These are phyloP conservation scores for Boletus fagicola DNA, from an alignment of 768 basidiomycete species.

Conservation along the genomic window DNA sequence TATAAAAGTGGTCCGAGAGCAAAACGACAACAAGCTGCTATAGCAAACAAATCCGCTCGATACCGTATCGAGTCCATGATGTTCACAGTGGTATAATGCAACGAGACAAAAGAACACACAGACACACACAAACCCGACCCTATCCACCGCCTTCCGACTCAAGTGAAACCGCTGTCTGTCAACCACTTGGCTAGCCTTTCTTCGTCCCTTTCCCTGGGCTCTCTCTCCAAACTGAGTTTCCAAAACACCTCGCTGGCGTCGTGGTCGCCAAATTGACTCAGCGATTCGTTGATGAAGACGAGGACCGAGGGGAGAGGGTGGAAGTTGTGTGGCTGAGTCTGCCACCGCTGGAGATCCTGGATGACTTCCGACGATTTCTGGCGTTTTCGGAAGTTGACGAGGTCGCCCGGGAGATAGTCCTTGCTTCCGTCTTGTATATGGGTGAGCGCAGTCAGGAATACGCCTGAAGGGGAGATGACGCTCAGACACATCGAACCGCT, in stretches of 20 bases:
- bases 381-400: conserved; percentile 62
- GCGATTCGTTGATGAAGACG: conserved; percentile 41
- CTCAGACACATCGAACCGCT: conserved; percentile 5
- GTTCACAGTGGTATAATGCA: conserved; percentile 1
- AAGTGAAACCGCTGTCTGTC: conserved; percentile 41
- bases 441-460: conserved; percentile 57
- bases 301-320: conserved; percentile 42
- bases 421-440: conserved; percentile 64
- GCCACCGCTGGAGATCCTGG: conserved; percentile 57
- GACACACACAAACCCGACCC: neutral
- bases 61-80: conserved; percentile 5
- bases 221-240: conserved; percentile 47
- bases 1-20: conserved; percentile 4
- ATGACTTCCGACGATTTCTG: conserved; percentile 54
- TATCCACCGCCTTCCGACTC: neutral
- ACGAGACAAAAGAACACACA: neutral
- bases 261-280: conserved; percentile 37
- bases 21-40: neutral
- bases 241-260: conserved; percentile 39
- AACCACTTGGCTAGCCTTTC: conserved; percentile 45
- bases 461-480: conserved; percentile 35
- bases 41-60: neutral
- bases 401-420: conserved; percentile 41
- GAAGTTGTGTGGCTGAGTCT: conserved; percentile 56
- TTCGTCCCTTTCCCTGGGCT: conserved; percentile 55